A percentile compares a stretch with the other conserved stretches of the same genome.
Evolutionary conservation across 1,284 basidiomycete genomes (phyloP).

Genomic region (Hemileia vastatrix): DNA sequence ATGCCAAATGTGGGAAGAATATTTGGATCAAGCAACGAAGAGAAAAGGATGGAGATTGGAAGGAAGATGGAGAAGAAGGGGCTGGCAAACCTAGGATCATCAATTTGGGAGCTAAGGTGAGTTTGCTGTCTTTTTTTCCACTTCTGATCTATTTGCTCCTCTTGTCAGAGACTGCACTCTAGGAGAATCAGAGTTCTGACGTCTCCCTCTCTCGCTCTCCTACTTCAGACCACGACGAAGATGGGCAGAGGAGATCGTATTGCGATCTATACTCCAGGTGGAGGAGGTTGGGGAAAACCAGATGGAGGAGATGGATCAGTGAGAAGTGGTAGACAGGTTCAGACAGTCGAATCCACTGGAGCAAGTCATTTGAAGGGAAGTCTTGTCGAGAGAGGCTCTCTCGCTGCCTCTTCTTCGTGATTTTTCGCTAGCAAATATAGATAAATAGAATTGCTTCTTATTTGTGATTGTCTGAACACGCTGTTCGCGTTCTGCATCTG

Average conservation of each 20-base stretch:
- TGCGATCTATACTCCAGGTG: constrained; percentile 40
- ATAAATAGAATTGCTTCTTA: no score
- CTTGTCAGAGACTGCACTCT: background rate
- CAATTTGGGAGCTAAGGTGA: constrained; percentile 37
- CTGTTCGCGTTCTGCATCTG: no score
- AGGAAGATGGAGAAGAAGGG: constrained; percentile 26
- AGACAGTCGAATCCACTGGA: background rate
- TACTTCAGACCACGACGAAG: constrained; percentile 28
- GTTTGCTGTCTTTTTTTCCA: constrained; percentile 15
- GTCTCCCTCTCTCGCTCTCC: background rate
- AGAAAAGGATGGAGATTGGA: constrained; percentile 32
- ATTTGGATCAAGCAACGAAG: constrained; percentile 41
- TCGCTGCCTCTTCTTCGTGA: background rate
- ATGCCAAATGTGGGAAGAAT: constrained; percentile 35
- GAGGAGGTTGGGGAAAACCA: constrained; percentile 37
- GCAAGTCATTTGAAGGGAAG: background rate
- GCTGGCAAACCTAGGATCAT: constrained; percentile 28
- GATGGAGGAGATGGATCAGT: background rate
- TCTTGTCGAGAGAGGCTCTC: background rate
- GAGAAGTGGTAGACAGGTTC: background rate
- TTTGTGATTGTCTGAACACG: no score
- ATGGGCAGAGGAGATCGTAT: constrained; percentile 39
- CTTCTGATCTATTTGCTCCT: constrained; percentile 7
- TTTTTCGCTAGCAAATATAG: no score
- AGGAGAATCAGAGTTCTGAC: background rate